Conservation (phyloP, 768 basidiomycete genomes). For the Suillus subaureus region DNA sequence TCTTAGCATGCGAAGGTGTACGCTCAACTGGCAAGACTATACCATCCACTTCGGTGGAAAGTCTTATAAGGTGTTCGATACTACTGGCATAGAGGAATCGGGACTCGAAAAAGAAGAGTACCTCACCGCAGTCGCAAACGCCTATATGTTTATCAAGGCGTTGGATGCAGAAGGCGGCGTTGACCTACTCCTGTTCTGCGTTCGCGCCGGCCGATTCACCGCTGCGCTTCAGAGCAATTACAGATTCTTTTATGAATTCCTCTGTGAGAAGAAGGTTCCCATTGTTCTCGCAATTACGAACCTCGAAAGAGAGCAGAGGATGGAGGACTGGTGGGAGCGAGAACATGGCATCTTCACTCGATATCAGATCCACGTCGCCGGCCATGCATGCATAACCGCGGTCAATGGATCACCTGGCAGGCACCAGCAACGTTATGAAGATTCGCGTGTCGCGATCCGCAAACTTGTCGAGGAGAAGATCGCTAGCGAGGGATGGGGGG, state of each 20-base stretch:
- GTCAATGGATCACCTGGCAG: neutral
- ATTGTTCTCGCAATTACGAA: constrained; percentile 42
- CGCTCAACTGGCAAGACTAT: constrained; percentile 34
- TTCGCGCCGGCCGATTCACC: constrained; percentile 40
- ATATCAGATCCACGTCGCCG: neutral
- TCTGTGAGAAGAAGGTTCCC: constrained; percentile 34
- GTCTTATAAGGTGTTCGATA: constrained; percentile 35
- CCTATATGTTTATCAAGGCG: constrained; percentile 35
- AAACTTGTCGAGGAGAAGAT: neutral
- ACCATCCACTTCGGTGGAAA: constrained; percentile 25
- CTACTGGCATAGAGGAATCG: constrained; percentile 34
- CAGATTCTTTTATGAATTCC: constrained; percentile 17
- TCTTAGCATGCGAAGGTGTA: constrained; percentile 35
- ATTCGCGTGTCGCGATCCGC: neutral
- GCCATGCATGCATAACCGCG: constrained; percentile 5
- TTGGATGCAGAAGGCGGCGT: constrained; percentile 37
- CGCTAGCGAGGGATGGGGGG: neutral
- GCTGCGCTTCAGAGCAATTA: constrained; percentile 26
- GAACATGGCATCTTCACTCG: neutral
- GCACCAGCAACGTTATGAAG: neutral
- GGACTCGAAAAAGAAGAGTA: constrained; percentile 21
- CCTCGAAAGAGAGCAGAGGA: constrained; percentile 31
- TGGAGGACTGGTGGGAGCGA: constrained; percentile 37
- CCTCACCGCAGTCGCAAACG: constrained; percentile 32
- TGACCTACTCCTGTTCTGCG: constrained; percentile 42